A percentile compares a stretch with the other conserved stretches of the same genome.
Evolutionary conservation across 192 early-diverging fungal genomes (phyloP).

Genomic region (Mortierella antarctica): DNA sequence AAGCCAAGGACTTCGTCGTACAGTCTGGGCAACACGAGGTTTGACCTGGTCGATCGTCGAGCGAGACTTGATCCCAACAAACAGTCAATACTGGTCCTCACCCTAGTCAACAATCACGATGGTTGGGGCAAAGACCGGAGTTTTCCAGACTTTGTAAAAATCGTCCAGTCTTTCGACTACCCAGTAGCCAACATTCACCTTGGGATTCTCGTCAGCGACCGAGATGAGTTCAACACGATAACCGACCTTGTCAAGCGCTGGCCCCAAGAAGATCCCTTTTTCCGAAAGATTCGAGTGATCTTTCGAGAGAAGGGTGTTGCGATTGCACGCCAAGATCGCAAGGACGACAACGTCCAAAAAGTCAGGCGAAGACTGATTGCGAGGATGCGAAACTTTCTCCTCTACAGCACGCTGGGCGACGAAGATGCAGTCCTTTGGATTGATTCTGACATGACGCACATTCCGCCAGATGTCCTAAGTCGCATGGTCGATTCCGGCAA

Average conservation of each 20-base stretch:
- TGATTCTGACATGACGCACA: conserved; percentile 43
- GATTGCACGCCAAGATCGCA: conserved; percentile 23
- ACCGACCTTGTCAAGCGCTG: background rate
- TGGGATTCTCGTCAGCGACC: background rate
- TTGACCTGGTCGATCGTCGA: too few species aligned
- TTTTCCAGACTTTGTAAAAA: too few species aligned
- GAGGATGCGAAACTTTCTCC: conserved; percentile 36
- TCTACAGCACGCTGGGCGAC: conserved; percentile 10
- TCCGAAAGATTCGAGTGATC: background rate
- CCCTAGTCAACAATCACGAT: too few species aligned
- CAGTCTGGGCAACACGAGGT: too few species aligned
- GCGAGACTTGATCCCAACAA: too few species aligned
- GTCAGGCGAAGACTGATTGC: conserved; percentile 45
- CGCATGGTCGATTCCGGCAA: conserved; percentile 46
- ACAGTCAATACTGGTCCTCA: too few species aligned
- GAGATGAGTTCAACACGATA: background rate
- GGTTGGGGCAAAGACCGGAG: too few species aligned
- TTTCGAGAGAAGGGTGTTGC: conserved; percentile 4
- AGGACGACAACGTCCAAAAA: conserved; percentile 25
- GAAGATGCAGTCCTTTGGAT: conserved; percentile 54
- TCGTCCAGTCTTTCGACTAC: background rate
- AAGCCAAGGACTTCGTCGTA: too few species aligned
- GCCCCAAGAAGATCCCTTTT: background rate
- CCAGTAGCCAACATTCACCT: background rate
- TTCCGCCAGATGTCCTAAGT: conserved; percentile 36